Evolutionary conservation across 768 basidiomycete species (phyloP), one percentile per base, ranked within the genome.

Genomic region (Leccinellum rugosiceps): DNA sequence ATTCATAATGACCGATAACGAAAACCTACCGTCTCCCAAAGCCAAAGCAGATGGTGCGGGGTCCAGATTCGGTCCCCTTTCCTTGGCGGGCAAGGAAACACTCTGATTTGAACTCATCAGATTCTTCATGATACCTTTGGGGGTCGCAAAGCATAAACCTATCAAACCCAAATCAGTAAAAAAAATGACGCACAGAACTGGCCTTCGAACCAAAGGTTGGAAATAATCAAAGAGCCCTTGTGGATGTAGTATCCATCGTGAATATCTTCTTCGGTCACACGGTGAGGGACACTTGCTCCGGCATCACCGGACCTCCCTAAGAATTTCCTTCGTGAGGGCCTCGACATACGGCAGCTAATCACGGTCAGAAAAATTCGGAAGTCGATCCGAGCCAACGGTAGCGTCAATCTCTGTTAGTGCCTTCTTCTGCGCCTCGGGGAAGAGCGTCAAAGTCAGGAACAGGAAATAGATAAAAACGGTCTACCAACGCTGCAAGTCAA

Each of bases 191-290:
- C 53, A 35, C 21, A 51, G 19, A 25, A 43, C 44, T 1, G 1
- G 34, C 9, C 23, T 11, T 57, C 64, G 21, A 41, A 69, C 64
- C 62, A 68, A 13, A 66, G 0, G 50, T 68, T 67, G 21, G 72
- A 8, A 2, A 73, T 52, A 5, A 73, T 50, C 25, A 75, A 26
- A 2, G 63, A 54, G 6, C 74, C 72, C 50, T 85, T 80, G 9
- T 85, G 85, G 52, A 87, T 83, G 41, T 78, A 79, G 69, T 83
- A 82, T 6, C 85, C 84, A 47, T 84, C 75, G 52, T 86, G 83
- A 5, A 85, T 66, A 55, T 87, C 85, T 56, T 86, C 84, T 62
- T 84, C 75, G n/a, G 72, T 78, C 9, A 74, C 78, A 15, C 82
- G 77, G 64, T 86, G 86, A 11, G 84, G 78, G 10, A 62, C 45